These are phyloP conservation scores for Thelonectria blattea DNA, from an alignment of 2,329 filamentous ascomycete genomes.

Conservation along the genomic window DNA sequence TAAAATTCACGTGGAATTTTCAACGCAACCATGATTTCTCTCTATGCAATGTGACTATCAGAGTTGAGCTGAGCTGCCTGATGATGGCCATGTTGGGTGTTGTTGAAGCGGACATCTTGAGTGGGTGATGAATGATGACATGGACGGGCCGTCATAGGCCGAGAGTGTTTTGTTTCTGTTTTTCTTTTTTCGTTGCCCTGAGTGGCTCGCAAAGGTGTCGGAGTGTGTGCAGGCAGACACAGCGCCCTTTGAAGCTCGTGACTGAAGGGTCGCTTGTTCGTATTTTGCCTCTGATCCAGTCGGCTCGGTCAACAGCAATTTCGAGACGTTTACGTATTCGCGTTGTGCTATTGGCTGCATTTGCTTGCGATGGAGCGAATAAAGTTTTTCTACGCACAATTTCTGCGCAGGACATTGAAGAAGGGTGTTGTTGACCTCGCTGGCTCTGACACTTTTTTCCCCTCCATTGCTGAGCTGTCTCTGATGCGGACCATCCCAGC, in stretches of 20 bases:
- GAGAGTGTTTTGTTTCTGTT: not conserved
- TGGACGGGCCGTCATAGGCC: conserved; percentile 14
- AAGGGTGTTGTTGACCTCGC: too few relatives aligned
- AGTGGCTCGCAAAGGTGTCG: conserved; percentile 2
- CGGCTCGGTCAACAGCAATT: too few relatives aligned
- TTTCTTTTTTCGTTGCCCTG: not conserved
- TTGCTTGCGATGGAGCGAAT: too few relatives aligned
- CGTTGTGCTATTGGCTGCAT: too few relatives aligned
- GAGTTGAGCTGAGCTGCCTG: conserved; percentile 16
- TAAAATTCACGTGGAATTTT: conserved; percentile 33
- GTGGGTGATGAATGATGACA: conserved; percentile 14
- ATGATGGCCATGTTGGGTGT: conserved; percentile 8
- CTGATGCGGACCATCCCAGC: too few relatives aligned
- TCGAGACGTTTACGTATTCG: too few relatives aligned
- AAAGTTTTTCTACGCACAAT: too few relatives aligned
- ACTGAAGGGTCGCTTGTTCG: not conserved
- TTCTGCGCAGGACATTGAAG: too few relatives aligned
- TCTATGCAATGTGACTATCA: conserved; percentile 15
- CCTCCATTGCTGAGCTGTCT: too few relatives aligned
- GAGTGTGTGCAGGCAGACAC: conserved; percentile 6
- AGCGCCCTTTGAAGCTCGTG: conserved; percentile 7
- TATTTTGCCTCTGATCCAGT: too few relatives aligned
- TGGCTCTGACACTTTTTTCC: too few relatives aligned
- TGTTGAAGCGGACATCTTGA: conserved; percentile 1
- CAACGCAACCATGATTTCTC: conserved; percentile 6